Base-by-base conservation (phyloP, 2,329 filamentous ascomycete species). In the Coniosporium tulheliwenetii region DNA sequence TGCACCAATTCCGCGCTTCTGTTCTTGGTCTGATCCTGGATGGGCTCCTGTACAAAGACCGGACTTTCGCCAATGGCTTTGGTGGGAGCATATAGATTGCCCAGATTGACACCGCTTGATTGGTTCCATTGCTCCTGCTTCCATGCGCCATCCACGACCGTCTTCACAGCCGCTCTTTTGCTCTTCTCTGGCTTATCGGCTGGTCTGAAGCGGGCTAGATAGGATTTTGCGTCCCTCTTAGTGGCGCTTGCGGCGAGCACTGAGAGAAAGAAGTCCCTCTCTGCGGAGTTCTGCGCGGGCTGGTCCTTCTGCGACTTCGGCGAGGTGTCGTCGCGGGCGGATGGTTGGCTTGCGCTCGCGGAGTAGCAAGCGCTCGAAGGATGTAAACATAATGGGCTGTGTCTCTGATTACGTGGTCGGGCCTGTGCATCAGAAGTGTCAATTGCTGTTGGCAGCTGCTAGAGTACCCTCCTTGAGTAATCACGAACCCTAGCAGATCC, bases 161-260 rank as follows among this genome's bases (percentile, higher is more conserved):
- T 41, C 40, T 41, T 45, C 45, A 36, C 40, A 36, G 7, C 14
- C 12, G 5, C 12, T 42, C 19, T 15, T 29, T 5, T 30, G 19
- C 16, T 44, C 38, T n/a, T 37, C 2, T 48, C 43, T 13, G 46
- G 35, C n/a, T 76, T 79, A 26, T 26, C 19, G 19, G 7, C 19
- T 26, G 19, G 19, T 26, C 19, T 26, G 57, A 95, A 93, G 45
- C 85, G 87, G 50, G 91, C 81, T 12, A 98, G 71, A 55, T 95
- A 98, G 32, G 84, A 79, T 60, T 83, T 87, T 38, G 87, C 86
- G 64, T 98, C 91, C 51, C 91, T 78, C 61, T 87, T 93, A 0
- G 89, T 95, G 5, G 87, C 83, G 9, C 86, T 85, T 13, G 87
- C 85, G 52, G 84, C 85, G 30, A 98, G 69, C 3, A 96, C 75